These are phyloP conservation scores for Fusarium agapanthi DNA, from an alignment of 2,329 filamentous ascomycete species.

Conservation along the genomic window DNA sequence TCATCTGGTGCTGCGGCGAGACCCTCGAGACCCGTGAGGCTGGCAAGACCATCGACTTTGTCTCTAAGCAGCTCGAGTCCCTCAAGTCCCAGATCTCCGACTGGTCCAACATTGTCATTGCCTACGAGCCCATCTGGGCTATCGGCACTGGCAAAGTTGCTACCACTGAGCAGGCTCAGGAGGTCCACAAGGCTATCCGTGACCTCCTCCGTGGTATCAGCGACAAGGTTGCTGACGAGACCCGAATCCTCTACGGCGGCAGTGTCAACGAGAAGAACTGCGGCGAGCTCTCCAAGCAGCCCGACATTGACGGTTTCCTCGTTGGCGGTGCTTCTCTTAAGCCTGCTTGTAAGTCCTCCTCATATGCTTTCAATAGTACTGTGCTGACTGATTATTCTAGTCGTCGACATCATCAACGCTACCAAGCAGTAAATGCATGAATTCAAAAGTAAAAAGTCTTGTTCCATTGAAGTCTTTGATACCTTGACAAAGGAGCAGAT, in stretches of 20 bases:
- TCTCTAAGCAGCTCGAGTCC: conserved; percentile 85
- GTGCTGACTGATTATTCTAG: conserved; percentile 43
- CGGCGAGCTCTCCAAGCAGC: conserved; percentile 87
- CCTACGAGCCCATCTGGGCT: conserved; percentile 99
- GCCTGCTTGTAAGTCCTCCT: conserved; percentile 80
- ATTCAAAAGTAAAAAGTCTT: conserved; percentile 28
- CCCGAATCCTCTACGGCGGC: conserved; percentile 94
- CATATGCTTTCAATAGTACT: background rate
- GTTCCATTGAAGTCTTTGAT: conserved; percentile 3
- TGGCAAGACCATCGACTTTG: conserved; percentile 84
- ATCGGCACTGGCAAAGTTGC: conserved; percentile 94
- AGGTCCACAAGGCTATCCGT: conserved; percentile 92
- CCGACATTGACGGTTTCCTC: conserved; percentile 97
- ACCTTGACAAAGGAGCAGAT: conserved; percentile 19
- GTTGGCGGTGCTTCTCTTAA: conserved; percentile 97
- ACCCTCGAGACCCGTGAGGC: conserved; percentile 90
- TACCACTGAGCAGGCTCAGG: conserved; percentile 88
- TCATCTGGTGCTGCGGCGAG: conserved; percentile 98
- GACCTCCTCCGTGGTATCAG: conserved; percentile 84
- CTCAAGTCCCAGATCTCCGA: conserved; percentile 80
- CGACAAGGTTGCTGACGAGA: conserved; percentile 80
- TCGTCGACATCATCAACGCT: conserved; percentile 69
- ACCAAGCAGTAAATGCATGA: conserved; percentile 53
- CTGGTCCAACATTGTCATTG: conserved; percentile 95
- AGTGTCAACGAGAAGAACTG: conserved; percentile 99